Evolutionary conservation across 148 eudicot species (phyloP), one percentile per base, ranked within the genome.

Genomic region (Nepenthes gracilis): DNA sequence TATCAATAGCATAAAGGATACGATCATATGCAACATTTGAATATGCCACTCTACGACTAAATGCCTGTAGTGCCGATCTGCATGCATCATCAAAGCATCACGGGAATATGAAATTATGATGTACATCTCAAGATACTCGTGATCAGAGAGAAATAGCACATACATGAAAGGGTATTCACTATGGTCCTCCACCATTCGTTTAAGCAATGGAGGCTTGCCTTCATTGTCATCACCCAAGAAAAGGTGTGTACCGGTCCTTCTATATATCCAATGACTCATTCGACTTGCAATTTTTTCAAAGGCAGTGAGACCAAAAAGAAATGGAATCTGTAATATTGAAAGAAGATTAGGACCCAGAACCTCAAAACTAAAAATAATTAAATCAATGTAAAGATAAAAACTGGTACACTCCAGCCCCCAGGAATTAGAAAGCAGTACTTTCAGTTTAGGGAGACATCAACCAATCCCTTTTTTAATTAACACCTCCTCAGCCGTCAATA

Each of bases 21-120:
- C 99, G 95, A 72, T 94, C 99, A 71, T 83, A 80, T 67, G 82
- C 92, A 70, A 80, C 95, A 80, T 94, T 94, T 37, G 99, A 85
- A 77, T 89, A 94, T 43, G 85, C 80, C 34, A 86, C 99, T 67
- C 99, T 73, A 36, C 95, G 92, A 71, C 78, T 74, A 69, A 94
- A 94, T 45, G 84, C 77, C 50, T 72, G 70, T 66, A 94, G 71
- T 38, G 97, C 97, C 56, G 92, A 89, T 80, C 99, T 94, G 85
- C 79, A 75, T 57, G 62, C 54, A 40, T 48, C 38, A 35, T 45
- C 49, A 57, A 53, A 63, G 53, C 43, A 67, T 15, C 47, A 57
- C 51, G 62, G 43, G 12, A 47, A 70, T 12, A 33, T 62, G 62
- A 61, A 5, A 40, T 23, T 33, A 43, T 37, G 52, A 33, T 11